These are phyloP conservation scores for Fusarium dlaminii DNA, from an alignment of 2,329 filamentous ascomycete genomes.

Conservation along the genomic window DNA sequence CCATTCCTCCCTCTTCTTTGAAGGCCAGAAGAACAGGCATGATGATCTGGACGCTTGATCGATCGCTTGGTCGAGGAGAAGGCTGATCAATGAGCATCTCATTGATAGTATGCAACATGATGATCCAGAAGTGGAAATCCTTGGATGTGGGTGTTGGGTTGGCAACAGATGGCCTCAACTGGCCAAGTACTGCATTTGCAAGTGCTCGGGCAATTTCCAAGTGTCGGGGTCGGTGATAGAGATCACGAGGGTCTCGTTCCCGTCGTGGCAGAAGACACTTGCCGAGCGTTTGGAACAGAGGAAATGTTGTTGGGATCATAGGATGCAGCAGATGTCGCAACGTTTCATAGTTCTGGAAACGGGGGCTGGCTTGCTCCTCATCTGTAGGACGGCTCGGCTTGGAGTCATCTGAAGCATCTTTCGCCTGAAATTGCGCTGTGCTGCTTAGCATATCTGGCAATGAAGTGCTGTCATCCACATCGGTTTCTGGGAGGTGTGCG, in stretches of 20 bases:
- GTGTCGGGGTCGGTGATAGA: constrained; percentile 64
- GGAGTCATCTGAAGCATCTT: constrained; percentile 34
- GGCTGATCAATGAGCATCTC: constrained; percentile 79
- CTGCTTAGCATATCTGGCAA: constrained; percentile 47
- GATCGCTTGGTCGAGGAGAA: constrained; percentile 58
- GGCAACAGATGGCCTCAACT: constrained; percentile 64
- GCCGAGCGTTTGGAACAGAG: constrained; percentile 86
- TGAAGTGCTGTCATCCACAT: constrained; percentile 44
- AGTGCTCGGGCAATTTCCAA: constrained; percentile 70
- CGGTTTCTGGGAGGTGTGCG: constrained; percentile 34
- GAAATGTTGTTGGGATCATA: constrained; percentile 81
- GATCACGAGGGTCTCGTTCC: constrained; percentile 65
- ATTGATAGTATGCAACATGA: constrained; percentile 79
- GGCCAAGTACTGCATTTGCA: constrained; percentile 73
- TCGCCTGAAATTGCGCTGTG: constrained; percentile 41
- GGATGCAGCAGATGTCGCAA: constrained; percentile 81
- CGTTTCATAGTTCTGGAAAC: constrained; percentile 79
- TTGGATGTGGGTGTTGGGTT: constrained; percentile 62
- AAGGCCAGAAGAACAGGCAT: constrained; percentile 88
- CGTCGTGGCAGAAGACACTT: constrained; percentile 82
- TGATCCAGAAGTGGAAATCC: constrained; percentile 83
- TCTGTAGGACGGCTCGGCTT: constrained; percentile 49
- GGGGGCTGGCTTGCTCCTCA: constrained; percentile 54
- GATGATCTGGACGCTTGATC: constrained; percentile 63
- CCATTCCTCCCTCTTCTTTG: constrained; percentile 81